phyloP scores from a whole-genome alignment of 2,329 filamentous ascomycete species.

The Fusarium sp. region DNA sequence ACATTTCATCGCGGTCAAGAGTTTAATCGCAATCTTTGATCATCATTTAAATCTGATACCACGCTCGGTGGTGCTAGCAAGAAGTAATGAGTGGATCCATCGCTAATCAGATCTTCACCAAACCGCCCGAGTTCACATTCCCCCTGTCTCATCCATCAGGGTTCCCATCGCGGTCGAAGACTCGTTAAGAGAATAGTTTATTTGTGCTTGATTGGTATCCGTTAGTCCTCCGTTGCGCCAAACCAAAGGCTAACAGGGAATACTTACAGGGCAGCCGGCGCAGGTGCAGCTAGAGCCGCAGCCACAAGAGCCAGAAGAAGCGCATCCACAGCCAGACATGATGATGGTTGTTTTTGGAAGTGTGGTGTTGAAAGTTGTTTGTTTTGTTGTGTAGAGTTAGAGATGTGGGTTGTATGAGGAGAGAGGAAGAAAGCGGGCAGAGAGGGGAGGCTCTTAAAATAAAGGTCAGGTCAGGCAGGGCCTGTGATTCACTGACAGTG shows the following conservation, averaged over 20 bases:
- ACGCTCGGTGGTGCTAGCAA: slow-evolving; percentile 15
- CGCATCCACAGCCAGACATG: slow-evolving; percentile 62
- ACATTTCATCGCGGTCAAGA: not conserved
- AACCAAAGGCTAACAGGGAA: slow-evolving; percentile 22
- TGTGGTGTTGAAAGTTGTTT: slow-evolving; percentile 22
- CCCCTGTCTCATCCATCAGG: slow-evolving; percentile 40
- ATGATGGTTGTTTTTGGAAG: slow-evolving; percentile 44
- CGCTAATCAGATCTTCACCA: slow-evolving; percentile 26
- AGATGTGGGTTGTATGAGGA: slow-evolving; percentile 22
- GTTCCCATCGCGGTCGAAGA: slow-evolving; percentile 42
- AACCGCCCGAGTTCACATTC: slow-evolving; percentile 17
- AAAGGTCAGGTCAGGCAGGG: slow-evolving; percentile 13
- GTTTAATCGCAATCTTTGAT: slow-evolving; percentile 24
- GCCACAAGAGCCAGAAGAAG: slow-evolving; percentile 58
- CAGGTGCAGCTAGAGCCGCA: slow-evolving; percentile 62
- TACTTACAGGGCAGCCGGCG: slow-evolving; percentile 60
- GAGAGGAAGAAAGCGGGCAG: slow-evolving; percentile 24
- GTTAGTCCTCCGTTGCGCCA: slow-evolving; percentile 34
- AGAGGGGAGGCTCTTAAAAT: slow-evolving; percentile 39
- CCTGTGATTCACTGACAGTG: slow-evolving; percentile 9
- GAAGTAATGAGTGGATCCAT: slow-evolving; percentile 46
- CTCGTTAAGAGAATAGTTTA: slow-evolving; percentile 29
- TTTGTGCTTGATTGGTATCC: slow-evolving; percentile 50
- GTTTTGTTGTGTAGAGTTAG: slow-evolving; percentile 6
- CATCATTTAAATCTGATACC: slow-evolving; percentile 15